Evolutionary conservation across 441 rosid species (phyloP).

Genomic region (Iberis amara): DNA sequence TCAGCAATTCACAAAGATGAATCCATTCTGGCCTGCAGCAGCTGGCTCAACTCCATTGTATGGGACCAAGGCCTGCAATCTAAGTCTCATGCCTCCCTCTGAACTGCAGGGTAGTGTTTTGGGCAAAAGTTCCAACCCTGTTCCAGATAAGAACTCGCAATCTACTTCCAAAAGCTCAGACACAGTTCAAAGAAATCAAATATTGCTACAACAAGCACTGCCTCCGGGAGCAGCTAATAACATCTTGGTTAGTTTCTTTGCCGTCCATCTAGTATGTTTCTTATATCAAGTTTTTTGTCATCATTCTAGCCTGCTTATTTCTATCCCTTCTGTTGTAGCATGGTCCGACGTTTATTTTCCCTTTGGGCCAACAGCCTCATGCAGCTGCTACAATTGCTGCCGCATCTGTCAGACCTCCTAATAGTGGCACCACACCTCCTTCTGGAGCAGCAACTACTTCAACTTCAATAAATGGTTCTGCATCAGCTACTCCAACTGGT

Average conservation of each 20-base stretch:
- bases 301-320: background rate
- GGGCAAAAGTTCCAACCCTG: slow-evolving; percentile 40
- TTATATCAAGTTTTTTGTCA: background rate
- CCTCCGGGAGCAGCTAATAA: slow-evolving; percentile 77
- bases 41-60: slow-evolving; percentile 69
- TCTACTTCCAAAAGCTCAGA: slow-evolving; percentile 44
- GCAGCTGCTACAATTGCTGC: slow-evolving; percentile 40
- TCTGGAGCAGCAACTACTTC: slow-evolving; percentile 41
- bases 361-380: slow-evolving; percentile 72
- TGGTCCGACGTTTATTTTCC: slow-evolving; percentile 84
- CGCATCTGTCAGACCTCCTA: slow-evolving; percentile 60
- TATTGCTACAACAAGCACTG: slow-evolving; percentile 72
- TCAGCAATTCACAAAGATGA: slow-evolving; percentile 76
- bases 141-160: slow-evolving; percentile 52
- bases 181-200: slow-evolving; percentile 71
- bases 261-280: background rate
- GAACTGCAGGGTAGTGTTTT: slow-evolving; percentile 56
- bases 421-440: slow-evolving; percentile 33
- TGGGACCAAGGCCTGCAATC: slow-evolving; percentile 77
- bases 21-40: slow-evolving; percentile 86
- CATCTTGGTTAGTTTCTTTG: slow-evolving; percentile 53
- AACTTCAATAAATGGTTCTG: slow-evolving; percentile 44
- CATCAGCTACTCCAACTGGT: slow-evolving; percentile 51
- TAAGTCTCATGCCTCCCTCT: slow-evolving; percentile 61
- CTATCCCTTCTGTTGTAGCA: slow-evolving; percentile 42